phyloP scores from a whole-genome alignment of 1,284 basidiomycete genomes.

The Cystobasidium sp. region DNA sequence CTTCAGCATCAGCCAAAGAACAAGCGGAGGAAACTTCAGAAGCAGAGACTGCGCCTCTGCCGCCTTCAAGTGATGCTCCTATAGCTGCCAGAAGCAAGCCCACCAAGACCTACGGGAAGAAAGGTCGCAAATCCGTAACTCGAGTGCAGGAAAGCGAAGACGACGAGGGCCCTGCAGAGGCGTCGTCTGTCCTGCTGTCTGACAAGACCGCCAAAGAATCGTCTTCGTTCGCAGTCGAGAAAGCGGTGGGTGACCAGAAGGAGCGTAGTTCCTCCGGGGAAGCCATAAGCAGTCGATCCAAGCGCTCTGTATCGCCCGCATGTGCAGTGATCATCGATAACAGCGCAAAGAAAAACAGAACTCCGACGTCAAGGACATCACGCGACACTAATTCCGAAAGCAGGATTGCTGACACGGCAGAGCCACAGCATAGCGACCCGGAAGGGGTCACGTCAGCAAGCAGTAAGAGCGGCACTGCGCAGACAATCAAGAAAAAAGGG shows the following conservation, averaged over 20 bases:
- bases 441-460: neutral
- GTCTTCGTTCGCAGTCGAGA: neutral
- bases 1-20: neutral
- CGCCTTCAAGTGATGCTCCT: neutral
- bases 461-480: neutral
- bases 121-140: neutral
- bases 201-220: neutral
- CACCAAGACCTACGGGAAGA: conserved; percentile 24
- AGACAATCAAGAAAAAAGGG: neutral
- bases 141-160: conserved; percentile 9
- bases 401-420: neutral
- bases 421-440: no score
- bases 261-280: neutral
- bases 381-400: neutral
- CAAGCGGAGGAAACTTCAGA: neutral
- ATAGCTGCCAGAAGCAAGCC: neutral
- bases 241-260: no score
- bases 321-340: conserved; percentile 31
- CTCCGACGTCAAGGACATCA: neutral
- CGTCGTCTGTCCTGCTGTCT: neutral
- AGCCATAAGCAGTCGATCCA: neutral
- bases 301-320: conserved; percentile 17
- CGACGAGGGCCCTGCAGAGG: neutral
- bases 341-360: conserved; percentile 19
- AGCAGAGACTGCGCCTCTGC: neutral